Conservation (phyloP, 441 rosid genomes). For the Viola pubescens region DNA sequence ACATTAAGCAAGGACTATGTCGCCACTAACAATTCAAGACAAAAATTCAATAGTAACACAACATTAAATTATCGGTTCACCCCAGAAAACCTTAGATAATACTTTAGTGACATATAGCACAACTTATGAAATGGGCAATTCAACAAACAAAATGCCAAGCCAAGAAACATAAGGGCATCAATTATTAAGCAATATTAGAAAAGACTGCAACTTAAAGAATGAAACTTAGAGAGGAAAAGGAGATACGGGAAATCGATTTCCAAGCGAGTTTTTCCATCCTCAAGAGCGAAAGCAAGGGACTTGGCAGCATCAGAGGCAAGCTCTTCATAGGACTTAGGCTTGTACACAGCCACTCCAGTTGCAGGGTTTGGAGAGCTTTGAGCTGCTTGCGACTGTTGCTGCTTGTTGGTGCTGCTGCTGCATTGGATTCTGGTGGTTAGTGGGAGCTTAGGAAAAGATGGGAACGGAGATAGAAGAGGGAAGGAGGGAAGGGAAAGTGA, state of each 20-base stretch:
- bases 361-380: constrained; percentile 29
- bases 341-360: constrained; percentile 69
- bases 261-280: constrained; percentile 62
- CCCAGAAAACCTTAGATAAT: neutral
- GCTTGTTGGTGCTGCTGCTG: constrained; percentile 17
- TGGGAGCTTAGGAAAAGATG: constrained; percentile 9
- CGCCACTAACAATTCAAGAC: too few species aligned
- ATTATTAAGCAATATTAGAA: neutral
- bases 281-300: constrained; percentile 65
- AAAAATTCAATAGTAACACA: neutral
- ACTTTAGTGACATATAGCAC: neutral
- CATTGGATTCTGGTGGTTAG: constrained; percentile 22
- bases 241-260: constrained; percentile 90
- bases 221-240: constrained; percentile 2
- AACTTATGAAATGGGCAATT: neutral
- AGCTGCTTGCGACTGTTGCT: constrained; percentile 20
- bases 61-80: neutral
- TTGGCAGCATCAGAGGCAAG: constrained; percentile 73
- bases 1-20: too few species aligned
- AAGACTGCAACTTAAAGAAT: neutral
- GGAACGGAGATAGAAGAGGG: constrained; percentile 3
- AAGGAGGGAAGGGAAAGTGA: constrained; percentile 1
- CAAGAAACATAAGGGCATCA: neutral
- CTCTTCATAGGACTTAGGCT: constrained; percentile 84
- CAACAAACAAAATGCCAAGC: neutral